These are phyloP conservation scores for Apiotrichum mycotoxinovorans DNA, from an alignment of 1,284 basidiomycete genomes.

Conservation along the genomic window DNA sequence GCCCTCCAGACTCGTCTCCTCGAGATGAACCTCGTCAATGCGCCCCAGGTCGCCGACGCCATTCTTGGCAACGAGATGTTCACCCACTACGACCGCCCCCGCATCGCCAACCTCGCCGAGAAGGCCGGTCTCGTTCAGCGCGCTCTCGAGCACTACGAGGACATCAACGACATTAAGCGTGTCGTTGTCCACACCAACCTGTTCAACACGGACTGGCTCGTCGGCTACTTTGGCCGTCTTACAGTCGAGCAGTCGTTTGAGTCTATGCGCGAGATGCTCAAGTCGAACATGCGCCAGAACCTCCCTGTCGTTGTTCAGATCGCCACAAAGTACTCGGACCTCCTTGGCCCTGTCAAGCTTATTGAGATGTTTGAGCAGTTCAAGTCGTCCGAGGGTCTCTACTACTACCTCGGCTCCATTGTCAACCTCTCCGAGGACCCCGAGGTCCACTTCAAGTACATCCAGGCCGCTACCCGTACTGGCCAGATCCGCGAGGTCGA, in stretches of 20 bases:
- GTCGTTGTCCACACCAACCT: conserved; percentile 90
- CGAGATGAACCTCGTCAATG: conserved; percentile 97
- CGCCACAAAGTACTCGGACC: conserved; percentile 98
- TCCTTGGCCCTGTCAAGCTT: conserved; percentile 92
- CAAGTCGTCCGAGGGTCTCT: conserved; percentile 97
- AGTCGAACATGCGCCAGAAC: conserved; percentile 96
- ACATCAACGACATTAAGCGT: conserved; percentile 95
- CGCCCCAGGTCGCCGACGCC: conserved; percentile 97
- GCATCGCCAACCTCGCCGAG: conserved; percentile 97
- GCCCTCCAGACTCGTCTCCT: conserved; percentile 93
- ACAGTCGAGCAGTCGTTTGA: conserved; percentile 99
- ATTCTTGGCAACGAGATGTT: conserved; percentile 99
- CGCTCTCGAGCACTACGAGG: conserved; percentile 97
- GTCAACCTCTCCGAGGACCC: conserved; percentile 95
- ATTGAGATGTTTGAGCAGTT: conserved; percentile 99
- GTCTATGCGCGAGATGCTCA: conserved; percentile 95
- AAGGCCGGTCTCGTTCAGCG: conserved; percentile 95
- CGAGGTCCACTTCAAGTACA: conserved; percentile 99
- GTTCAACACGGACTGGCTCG: conserved; percentile 87
- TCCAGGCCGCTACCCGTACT: conserved; percentile 96
- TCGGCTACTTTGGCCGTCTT: conserved; percentile 93
- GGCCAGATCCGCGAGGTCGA: conserved; percentile 99
- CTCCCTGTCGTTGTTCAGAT: conserved; percentile 95
- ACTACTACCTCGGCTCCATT: conserved; percentile 95
- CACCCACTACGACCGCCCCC: conserved; percentile 90